These are phyloP conservation scores for Floccularia luteovirens DNA, from an alignment of 768 basidiomycete genomes.

Conservation along the genomic window DNA sequence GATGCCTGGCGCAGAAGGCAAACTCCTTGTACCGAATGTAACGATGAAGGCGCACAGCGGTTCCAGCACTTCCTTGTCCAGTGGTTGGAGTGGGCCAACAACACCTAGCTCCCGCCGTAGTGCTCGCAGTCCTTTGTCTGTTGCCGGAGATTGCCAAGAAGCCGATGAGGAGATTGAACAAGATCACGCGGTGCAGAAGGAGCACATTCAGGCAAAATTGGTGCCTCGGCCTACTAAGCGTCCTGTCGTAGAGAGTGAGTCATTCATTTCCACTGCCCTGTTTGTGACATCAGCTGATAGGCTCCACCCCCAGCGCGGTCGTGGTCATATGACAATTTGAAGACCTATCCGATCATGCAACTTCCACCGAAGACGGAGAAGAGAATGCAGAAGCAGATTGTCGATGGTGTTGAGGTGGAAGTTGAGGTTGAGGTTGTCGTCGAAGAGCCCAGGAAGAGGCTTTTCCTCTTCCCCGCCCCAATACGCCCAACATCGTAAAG, in stretches of 20 bases:
- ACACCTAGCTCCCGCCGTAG: constrained; percentile 14
- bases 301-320: constrained; percentile 45
- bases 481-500: no score
- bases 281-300: constrained; percentile 20
- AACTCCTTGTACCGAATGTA: constrained; percentile 44
- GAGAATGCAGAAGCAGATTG: constrained; percentile 38
- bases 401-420: constrained; percentile 45
- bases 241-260: constrained; percentile 48
- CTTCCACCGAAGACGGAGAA: constrained; percentile 51
- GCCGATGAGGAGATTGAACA: constrained; percentile 19
- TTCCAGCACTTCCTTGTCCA: constrained; percentile 29
- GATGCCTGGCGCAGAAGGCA: constrained; percentile 56
- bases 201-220: no score
- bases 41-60: constrained; percentile 28
- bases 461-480: constrained; percentile 71
- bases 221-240: constrained; percentile 20
- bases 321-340: constrained; percentile 72
- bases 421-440: constrained; percentile 49
- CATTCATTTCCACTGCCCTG: constrained; percentile 32
- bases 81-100: constrained; percentile 19
- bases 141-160: constrained; percentile 14
- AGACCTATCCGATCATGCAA: constrained; percentile 59
- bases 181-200: no score
- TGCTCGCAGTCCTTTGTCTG: constrained; percentile 25
- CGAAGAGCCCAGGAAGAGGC: constrained; percentile 45